Percentiles rank a stretch among this genome's conserved stretches.
These are phyloP conservation scores for Aspergillus proliferans DNA, from an alignment of 2,329 filamentous ascomycete genomes.

Conservation along the genomic window DNA sequence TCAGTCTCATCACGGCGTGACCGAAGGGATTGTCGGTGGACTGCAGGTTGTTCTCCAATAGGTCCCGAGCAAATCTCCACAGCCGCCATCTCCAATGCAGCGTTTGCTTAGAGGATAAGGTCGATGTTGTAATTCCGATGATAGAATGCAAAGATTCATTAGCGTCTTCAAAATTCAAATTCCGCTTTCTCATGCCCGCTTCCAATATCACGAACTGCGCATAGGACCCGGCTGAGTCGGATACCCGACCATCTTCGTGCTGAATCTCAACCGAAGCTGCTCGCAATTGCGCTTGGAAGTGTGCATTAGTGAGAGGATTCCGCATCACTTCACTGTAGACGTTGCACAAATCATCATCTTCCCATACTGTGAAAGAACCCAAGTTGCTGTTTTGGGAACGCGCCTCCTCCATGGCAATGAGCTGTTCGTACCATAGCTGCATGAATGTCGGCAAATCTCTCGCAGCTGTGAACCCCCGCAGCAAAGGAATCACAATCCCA, in stretches of 20 bases:
- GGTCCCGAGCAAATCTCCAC: conserved; percentile 32
- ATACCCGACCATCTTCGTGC: conserved; percentile 21
- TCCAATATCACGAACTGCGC: conserved; percentile 32
- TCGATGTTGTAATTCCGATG: conserved; percentile 20
- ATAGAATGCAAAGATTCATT: conserved; percentile 19
- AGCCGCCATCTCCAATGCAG: conserved; percentile 37
- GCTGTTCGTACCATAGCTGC: conserved; percentile 35
- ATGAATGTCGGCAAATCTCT: conserved; percentile 37
- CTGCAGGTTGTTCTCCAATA: conserved; percentile 25
- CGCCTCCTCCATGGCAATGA: conserved; percentile 30
- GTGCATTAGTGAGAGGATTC: conserved; percentile 24
- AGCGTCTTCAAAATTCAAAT: conserved; percentile 16
- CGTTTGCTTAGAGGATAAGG: conserved; percentile 25
- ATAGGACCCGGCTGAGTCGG: conserved; percentile 24
- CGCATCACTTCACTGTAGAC: conserved; percentile 29
- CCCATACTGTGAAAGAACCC: conserved; percentile 35
- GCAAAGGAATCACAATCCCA: conserved; percentile 33
- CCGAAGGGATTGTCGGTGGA: conserved; percentile 14
- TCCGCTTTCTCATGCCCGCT: conserved; percentile 25
- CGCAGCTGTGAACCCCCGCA: conserved; percentile 35
- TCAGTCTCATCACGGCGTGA: conserved; percentile 16
- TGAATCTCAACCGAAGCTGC: conserved; percentile 23
- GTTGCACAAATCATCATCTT: conserved; percentile 39
- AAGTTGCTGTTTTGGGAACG: conserved; percentile 18
- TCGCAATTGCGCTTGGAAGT: conserved; percentile 25